Evolutionary conservation across 2,329 filamentous ascomycete species (phyloP), one percentile per base, ranked within the genome.

Genomic region (Exophiala dermatitidis): DNA sequence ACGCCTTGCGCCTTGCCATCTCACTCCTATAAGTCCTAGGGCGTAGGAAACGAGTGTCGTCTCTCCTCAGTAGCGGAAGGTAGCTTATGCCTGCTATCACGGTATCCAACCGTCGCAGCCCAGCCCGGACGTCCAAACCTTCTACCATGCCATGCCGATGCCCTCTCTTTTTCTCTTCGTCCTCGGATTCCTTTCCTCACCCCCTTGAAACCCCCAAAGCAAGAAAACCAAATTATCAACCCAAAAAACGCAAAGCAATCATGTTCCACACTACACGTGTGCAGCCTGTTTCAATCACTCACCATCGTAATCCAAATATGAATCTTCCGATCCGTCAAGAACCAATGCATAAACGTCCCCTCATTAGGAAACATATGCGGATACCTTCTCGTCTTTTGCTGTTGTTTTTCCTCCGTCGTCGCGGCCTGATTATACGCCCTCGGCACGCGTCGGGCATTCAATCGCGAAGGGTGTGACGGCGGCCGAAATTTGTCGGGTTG

Each of bases 401-500:
- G 78, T 58, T 79, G 73, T 47, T 76, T 72, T 69, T 95, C 85
- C 48, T 83, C 78, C 19, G 77, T 73, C 10, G 81, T 83, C 37
- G 60, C 40, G 33, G 48, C 52, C 49, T 63, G 61, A 44, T 63
- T 63, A 44, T 62, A 63, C 56, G 90, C 72, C 26, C 81, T 72
- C 0, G 74, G 71, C 69, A 85, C 82, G 31, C 84, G 83, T 4
- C 74, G 68, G 19, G 19, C 19, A 60, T 78, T 75, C 32, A 89
- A 78, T 4, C 86, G 78, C 26, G 86, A 75, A 8, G 86, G 85
- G 69, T 97, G 93, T 0, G 91, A 97, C 0, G 93, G 93, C 1
- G 93, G 91, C 45, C 88, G 88, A 77, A 95, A 97, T 68, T 85
- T 86, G 65, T 86, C 80, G 28, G 91, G 91, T 71, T 96, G 89